Evolutionary conservation across 805 yeast species (phyloP), one percentile per base, ranked within the genome.

Genomic region (Spathaspora gorwiae): DNA sequence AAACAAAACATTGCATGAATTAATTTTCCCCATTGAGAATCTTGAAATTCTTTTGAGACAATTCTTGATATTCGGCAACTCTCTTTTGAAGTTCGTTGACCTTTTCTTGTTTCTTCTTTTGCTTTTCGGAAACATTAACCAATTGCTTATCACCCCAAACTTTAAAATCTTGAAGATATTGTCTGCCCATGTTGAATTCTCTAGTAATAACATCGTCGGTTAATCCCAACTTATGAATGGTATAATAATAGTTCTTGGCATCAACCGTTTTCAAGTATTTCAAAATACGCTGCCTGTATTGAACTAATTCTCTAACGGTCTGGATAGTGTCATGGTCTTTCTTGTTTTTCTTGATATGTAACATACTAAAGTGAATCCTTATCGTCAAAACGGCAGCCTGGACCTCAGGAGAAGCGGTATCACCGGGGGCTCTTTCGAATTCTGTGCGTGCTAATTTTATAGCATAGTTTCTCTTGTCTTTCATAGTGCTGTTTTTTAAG

Each of bases 381-480:
- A 88, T 83, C 0, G 98, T 89, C 69, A 84, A 69, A 26, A 87
- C 77, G 2, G 97, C 98, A 2, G 98, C 97, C 66, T 90, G 97
- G 26, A 90, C 97, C 67, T 92, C 98, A 44, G 95, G 81, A 1
- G 96, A 87, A 2, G 96, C 97, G 1, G 97, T 87, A 62, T 94
- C 98, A 44, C 96, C 96, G 39, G 83, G 89, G 51, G 77, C 75
- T 57, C 96, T 76, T 54, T 80, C 82, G 64, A 92, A 90, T 67
- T 92, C 97, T 54, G 77, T 68, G 42, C 80, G 74, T 1, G 97
- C 97, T 39, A 84, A 62, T 39, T 67, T 66, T 2, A 80, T 70
- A 27, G 88, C 85, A 53, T 79, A 61, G 52, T 79, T 78, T 56
- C 75, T 70, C 46, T 73, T 71, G 51, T 87, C 90, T 14, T 65